Evolutionary conservation across 2,329 filamentous ascomycete species (phyloP).

Genomic region (Fusarium nanum): DNA sequence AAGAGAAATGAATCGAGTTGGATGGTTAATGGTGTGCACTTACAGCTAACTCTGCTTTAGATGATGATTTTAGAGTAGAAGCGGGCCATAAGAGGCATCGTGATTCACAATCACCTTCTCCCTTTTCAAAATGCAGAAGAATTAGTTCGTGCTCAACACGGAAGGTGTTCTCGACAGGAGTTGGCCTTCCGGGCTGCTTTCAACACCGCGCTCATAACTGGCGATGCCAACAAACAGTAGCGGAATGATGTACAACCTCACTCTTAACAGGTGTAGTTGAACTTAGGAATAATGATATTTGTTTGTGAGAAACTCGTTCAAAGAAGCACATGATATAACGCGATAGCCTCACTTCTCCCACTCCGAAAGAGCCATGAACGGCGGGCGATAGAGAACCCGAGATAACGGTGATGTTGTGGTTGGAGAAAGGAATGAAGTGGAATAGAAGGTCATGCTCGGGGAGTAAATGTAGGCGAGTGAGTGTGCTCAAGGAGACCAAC

Average conservation of each 20-base stretch:
- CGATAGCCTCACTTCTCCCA: slow-evolving; percentile 1
- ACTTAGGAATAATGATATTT: neutral
- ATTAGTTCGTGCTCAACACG: neutral
- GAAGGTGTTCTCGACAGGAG: neutral
- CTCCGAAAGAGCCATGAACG: neutral
- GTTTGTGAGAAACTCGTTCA: neutral
- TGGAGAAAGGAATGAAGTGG: neutral
- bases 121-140: neutral
- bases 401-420: neutral
- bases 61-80: neutral
- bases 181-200: neutral
- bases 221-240: neutral
- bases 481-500: neutral
- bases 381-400: neutral
- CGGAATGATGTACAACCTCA: too few relatives aligned
- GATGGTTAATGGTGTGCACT: neutral
- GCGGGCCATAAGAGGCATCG: neutral
- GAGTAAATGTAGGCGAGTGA: neutral
- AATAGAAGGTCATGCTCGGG: too few relatives aligned
- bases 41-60: neutral
- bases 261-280: neutral
- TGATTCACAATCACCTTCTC: slow-evolving; percentile 5
- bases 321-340: neutral
- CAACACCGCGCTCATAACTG: slow-evolving; percentile 1
- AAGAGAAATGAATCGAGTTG: neutral